phyloP scores from a whole-genome alignment of 768 basidiomycete species.

The Suillus americanus region DNA sequence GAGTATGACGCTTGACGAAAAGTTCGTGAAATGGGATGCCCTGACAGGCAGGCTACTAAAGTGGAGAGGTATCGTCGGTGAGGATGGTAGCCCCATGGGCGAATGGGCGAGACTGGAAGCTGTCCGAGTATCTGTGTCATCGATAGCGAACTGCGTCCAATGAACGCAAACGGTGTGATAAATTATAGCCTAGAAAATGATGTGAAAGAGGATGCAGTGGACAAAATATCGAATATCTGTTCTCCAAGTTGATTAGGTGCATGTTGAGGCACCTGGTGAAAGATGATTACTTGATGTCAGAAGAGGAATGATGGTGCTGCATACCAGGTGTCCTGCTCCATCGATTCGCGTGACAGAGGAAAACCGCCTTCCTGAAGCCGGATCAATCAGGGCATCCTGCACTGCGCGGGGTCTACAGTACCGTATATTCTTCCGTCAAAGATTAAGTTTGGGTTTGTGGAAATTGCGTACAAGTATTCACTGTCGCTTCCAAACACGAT shows the following conservation, averaged over 20 bases:
- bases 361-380: conserved; percentile 22
- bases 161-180: background rate
- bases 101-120: conserved; percentile 58
- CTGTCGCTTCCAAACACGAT: conserved; percentile 49
- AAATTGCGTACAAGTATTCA: conserved; percentile 51
- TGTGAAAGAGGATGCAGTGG: background rate
- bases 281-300: background rate
- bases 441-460: background rate
- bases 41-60: conserved; percentile 55
- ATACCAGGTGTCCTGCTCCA: conserved; percentile 34
- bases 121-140: conserved; percentile 14
- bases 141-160: background rate
- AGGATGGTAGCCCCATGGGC: conserved; percentile 35
- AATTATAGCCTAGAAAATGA: background rate
- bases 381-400: conserved; percentile 33
- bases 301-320: conserved; percentile 6
- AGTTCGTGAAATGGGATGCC: conserved; percentile 44
- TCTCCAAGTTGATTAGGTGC: conserved; percentile 25
- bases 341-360: conserved; percentile 22
- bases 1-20: conserved; percentile 27
- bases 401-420: conserved; percentile 27
- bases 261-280: conserved; percentile 27
- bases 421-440: background rate
- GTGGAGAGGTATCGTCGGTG: conserved; percentile 51
- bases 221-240: conserved; percentile 25